Conservation (phyloP, 2,329 filamentous ascomycete genomes). For the Hymenoscyphus fructigenus region DNA sequence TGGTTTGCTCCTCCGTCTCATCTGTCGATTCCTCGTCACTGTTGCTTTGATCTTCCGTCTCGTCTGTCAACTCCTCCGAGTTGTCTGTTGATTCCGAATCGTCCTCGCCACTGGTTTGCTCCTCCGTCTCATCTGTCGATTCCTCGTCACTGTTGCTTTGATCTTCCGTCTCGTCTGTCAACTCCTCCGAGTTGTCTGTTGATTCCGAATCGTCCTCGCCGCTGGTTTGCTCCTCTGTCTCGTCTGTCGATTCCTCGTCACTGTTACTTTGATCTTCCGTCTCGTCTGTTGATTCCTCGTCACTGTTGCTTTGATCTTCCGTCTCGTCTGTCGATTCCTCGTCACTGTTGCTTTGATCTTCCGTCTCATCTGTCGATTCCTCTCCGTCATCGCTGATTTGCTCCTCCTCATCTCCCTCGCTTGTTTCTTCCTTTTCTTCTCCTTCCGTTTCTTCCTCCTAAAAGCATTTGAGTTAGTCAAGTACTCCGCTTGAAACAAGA, state of each 20-base stretch:
- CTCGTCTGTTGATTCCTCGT: too few species aligned
- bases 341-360: too few species aligned
- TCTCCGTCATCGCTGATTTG: not conserved
- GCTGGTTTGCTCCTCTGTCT: not conserved
- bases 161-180: not conserved
- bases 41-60: constrained; percentile 2
- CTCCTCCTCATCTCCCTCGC: constrained; percentile 12
- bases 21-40: not conserved
- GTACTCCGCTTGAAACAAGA: too few species aligned
- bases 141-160: not conserved
- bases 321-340: too few species aligned
- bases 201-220: not conserved
- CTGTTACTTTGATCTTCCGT: not conserved
- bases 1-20: not conserved
- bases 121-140: too few species aligned
- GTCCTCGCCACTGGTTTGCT: too few species aligned
- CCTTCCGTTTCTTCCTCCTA: not conserved
- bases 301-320: too few species aligned
- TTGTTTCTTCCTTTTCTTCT: constrained; percentile 5
- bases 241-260: not conserved
- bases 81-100: too few species aligned
- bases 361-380: not conserved
- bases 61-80: not conserved
- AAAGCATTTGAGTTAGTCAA: too few species aligned
- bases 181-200: not conserved